Evolutionary conservation across 1,139 yeast genomes (phyloP).

Genomic region (Protomyces arabidopsidicola): DNA sequence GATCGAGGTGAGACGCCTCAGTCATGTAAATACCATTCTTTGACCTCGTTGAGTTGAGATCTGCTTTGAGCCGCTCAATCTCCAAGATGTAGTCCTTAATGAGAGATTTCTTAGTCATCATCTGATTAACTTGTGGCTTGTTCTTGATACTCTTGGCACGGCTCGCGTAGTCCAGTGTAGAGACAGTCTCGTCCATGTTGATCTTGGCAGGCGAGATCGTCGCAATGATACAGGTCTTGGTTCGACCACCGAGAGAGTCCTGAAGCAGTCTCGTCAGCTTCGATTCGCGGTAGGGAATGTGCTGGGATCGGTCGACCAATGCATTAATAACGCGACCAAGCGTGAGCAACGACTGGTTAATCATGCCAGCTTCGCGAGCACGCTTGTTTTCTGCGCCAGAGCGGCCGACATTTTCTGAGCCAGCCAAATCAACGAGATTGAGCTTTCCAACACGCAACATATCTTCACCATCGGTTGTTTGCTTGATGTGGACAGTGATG

Average conservation of each 20-base stretch:
- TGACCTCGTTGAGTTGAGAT: conserved; percentile 55
- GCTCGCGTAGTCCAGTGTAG: conserved; percentile 79
- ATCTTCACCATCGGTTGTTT: conserved; percentile 43
- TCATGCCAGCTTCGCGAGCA: conserved; percentile 84
- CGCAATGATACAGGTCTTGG: conserved; percentile 74
- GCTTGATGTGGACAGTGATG: conserved; percentile 51
- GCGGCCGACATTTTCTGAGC: conserved; percentile 72
- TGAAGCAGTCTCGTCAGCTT: conserved; percentile 72
- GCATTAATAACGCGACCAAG: conserved; percentile 80
- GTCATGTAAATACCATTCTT: conserved; percentile 66
- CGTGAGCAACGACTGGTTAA: conserved; percentile 75
- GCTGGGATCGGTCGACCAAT: conserved; percentile 56
- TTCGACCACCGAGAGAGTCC: conserved; percentile 78
- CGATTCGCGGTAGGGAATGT: conserved; percentile 82
- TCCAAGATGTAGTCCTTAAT: conserved; percentile 52
- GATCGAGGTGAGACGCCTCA: conserved; percentile 48
- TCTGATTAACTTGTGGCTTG: conserved; percentile 61
- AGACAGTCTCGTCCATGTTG: conserved; percentile 70
- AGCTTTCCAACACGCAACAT: conserved; percentile 50
- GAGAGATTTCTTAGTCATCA: conserved; percentile 49
- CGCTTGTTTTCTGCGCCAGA: conserved; percentile 75
- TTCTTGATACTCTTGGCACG: conserved; percentile 76
- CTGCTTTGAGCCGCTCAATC: conserved; percentile 56
- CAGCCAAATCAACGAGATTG: conserved; percentile 83
- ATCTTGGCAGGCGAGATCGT: conserved; percentile 75